Conservation (phyloP, 208 protist species). For the Spongospora subterranea region DNA sequence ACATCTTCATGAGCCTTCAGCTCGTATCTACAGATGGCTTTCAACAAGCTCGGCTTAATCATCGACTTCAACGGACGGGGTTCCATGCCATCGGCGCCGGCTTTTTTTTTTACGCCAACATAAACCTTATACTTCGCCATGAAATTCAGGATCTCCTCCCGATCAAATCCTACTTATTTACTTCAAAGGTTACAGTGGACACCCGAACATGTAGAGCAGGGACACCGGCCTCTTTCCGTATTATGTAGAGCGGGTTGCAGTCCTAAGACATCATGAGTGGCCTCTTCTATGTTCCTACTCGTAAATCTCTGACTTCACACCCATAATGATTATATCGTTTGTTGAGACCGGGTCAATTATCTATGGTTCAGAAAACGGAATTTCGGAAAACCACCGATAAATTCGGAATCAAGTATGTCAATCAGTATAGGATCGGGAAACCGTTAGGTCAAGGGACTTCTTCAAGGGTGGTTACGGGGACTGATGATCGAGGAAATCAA, state of each 20-base stretch:
- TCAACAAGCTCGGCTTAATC: not conserved
- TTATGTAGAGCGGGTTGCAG: too few species aligned
- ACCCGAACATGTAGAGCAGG: too few species aligned
- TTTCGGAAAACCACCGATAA: not conserved
- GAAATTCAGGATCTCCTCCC: not conserved
- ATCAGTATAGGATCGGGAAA: constrained; percentile 45
- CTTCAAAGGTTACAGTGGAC: not conserved
- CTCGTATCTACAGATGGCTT: not conserved
- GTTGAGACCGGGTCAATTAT: too few species aligned
- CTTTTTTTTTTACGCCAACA: not conserved
- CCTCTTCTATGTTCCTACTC: too few species aligned
- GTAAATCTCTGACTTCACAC: too few species aligned
- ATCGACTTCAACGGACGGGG: not conserved
- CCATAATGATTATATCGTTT: too few species aligned
- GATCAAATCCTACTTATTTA: not conserved
- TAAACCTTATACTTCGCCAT: not conserved
- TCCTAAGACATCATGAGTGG: too few species aligned
- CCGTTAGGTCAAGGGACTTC: not conserved
- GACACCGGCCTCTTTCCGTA: too few species aligned
- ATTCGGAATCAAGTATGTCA: not conserved
- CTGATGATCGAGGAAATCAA: not conserved
- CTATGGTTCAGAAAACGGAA: not conserved
- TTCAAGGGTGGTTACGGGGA: not conserved
- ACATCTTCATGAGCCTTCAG: not conserved
- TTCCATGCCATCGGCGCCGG: not conserved